A percentile compares a stretch with the other conserved stretches of the same genome.
Conservation (phyloP, 768 basidiomycete species). For the Cystobasidium tubakii region DNA sequence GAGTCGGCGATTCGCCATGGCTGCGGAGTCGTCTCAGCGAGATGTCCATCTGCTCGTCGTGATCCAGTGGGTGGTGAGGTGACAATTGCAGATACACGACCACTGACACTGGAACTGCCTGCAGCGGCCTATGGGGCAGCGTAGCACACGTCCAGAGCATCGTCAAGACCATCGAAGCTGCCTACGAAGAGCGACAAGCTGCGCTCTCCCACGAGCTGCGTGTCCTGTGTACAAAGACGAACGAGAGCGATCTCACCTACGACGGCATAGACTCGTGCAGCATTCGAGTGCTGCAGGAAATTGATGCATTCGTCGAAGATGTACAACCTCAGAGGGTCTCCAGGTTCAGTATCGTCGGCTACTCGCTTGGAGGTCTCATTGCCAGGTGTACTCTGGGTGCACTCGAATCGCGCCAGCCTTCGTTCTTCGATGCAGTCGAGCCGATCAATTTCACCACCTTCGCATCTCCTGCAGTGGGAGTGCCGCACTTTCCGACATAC, state of each 20-base stretch:
- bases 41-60: conserved; percentile 27
- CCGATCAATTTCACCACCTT: conserved; percentile 78
- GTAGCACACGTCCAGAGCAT: conserved; percentile 22
- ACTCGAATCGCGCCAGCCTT: conserved; percentile 45
- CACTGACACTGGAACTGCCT: not conserved
- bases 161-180: not conserved
- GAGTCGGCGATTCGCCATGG: conserved; percentile 10
- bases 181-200: not conserved
- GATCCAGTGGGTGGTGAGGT: not conserved
- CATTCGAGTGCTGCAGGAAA: conserved; percentile 3
- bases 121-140: conserved; percentile 20
- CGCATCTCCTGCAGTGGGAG: conserved; percentile 75
- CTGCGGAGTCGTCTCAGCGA: not conserved
- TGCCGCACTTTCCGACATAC: conserved; percentile 61
- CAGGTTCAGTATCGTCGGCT: conserved; percentile 64
- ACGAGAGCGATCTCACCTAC: conserved; percentile 20
- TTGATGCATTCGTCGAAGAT: not conserved
- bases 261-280: not conserved
- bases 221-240: not conserved
- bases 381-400: conserved; percentile 72
- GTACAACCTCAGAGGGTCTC: not conserved
- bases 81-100: conserved; percentile 1
- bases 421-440: conserved; percentile 63
- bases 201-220: not conserved
- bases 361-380: conserved; percentile 73